phyloP scores from a whole-genome alignment of 176 grass and related monocot genomes.

The Elymus sibiricus region DNA sequence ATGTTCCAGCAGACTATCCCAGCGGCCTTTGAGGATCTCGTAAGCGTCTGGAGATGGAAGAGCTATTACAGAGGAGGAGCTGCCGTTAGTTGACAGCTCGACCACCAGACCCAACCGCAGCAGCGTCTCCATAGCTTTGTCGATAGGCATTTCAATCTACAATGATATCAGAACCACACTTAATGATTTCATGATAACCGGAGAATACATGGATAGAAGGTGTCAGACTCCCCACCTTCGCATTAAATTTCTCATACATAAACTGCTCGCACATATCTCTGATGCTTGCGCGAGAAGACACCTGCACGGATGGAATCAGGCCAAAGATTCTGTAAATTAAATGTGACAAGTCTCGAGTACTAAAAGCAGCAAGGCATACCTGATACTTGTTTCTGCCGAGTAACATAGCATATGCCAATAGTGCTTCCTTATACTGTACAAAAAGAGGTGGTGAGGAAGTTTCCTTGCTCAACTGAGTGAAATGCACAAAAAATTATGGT shows the following conservation, averaged over 20 bases:
- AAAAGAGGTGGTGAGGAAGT: neutral
- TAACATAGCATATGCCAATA: constrained; percentile 80
- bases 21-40: constrained; percentile 57
- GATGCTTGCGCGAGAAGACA: constrained; percentile 53
- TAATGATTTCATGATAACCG: neutral
- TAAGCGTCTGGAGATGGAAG: constrained; percentile 64
- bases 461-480: neutral
- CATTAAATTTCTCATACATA: constrained; percentile 74
- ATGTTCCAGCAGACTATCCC: constrained; percentile 61
- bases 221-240: constrained; percentile 45
- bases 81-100: constrained; percentile 42
- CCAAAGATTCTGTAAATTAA: neutral
- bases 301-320: constrained; percentile 42
- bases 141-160: constrained; percentile 95
- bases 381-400: constrained; percentile 64
- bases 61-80: constrained; percentile 24
- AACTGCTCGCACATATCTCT: constrained; percentile 64
- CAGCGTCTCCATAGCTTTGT: constrained; percentile 80
- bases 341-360: neutral
- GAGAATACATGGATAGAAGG: neutral
- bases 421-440: constrained; percentile 88
- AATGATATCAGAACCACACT: neutral
- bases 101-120: constrained; percentile 63
- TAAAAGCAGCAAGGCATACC: constrained; percentile 35
- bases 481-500: neutral